Evolutionary conservation across 2,329 filamentous ascomycete genomes (phyloP).

Genomic region (Coniochaeta pulveracea): DNA sequence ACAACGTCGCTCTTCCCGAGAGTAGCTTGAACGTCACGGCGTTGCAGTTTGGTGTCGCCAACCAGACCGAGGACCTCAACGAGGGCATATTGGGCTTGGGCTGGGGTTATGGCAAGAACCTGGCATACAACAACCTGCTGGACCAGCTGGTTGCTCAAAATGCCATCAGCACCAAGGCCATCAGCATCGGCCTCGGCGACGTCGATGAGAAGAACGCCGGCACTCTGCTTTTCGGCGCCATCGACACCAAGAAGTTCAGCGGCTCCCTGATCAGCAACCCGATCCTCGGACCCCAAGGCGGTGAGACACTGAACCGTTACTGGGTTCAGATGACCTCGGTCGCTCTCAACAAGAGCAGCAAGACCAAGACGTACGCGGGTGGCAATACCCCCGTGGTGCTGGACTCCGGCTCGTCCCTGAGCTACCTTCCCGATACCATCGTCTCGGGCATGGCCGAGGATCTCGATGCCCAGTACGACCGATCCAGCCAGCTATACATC

Average conservation of each 20-base stretch:
- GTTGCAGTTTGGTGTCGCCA: conserved; percentile 59
- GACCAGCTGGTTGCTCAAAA: conserved; percentile 38
- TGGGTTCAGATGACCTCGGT: conserved; percentile 1
- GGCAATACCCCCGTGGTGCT: conserved; percentile 21
- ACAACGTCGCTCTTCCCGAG: conserved; percentile 30
- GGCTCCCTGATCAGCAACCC: conserved; percentile 33
- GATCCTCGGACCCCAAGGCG: conserved; percentile 3
- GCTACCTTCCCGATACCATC: conserved; percentile 29
- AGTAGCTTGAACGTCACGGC: conserved; percentile 28
- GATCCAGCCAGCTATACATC: conserved; percentile 27
- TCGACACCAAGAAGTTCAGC: conserved; percentile 53
- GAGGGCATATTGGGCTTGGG: conserved; percentile 65
- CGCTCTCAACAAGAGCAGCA: conserved; percentile 5
- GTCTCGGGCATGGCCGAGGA: conserved; percentile 29
- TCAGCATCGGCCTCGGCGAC: conserved; percentile 54
- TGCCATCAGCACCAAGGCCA: conserved; percentile 48
- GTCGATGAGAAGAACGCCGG: conserved; percentile 48
- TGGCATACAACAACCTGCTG: conserved; percentile 37
- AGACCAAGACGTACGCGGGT: conserved; percentile 10
- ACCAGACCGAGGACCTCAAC: conserved; percentile 32
- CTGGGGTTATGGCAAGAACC: conserved; percentile 40
- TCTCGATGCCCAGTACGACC: conserved; percentile 28
- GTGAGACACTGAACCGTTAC: conserved; percentile 3
- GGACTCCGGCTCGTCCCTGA: conserved; percentile 41
- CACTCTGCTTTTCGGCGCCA: conserved; percentile 52